These are phyloP conservation scores for Pythium phragmiticola DNA, from an alignment of 352 stramenopile species.

Conservation along the genomic window DNA sequence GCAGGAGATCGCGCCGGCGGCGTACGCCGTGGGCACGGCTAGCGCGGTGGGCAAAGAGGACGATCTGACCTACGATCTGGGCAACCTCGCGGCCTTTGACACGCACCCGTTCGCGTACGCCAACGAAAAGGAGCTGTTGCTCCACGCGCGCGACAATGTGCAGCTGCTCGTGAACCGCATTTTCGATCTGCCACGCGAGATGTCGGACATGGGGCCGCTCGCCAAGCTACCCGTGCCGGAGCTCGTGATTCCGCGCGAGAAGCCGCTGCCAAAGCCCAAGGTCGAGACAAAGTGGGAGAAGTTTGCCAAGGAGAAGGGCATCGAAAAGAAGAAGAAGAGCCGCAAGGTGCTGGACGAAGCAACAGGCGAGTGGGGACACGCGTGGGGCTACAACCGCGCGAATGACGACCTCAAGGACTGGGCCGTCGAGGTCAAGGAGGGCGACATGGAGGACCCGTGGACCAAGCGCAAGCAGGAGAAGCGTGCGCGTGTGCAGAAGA, in stretches of 20 bases:
- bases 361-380: conserved; percentile 91
- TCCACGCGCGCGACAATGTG: conserved; percentile 91
- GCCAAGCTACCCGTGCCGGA: conserved; percentile 68
- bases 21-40: conserved; percentile 56
- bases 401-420: conserved; percentile 90
- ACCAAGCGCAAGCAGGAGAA: conserved; percentile 93
- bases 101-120: conserved; percentile 82
- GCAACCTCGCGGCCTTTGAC: conserved; percentile 88
- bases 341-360: conserved; percentile 97
- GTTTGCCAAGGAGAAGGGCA: conserved; percentile 98
- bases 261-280: conserved; percentile 91
- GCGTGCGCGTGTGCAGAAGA: conserved; percentile 90
- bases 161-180: conserved; percentile 93
- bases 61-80: conserved; percentile 87
- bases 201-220: conserved; percentile 92
- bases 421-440: conserved; percentile 93
- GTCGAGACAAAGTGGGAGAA: conserved; percentile 98
- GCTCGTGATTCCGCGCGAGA: conserved; percentile 83
- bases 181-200: conserved; percentile 90
- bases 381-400: conserved; percentile 91
- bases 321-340: conserved; percentile 96
- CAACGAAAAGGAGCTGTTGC: conserved; percentile 88
- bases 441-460: conserved; percentile 94
- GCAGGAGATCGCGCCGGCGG: conserved; percentile 77
- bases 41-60: conserved; percentile 80